A percentile compares a stretch with the other conserved stretches of the same genome.
phyloP scores from a whole-genome alignment of 2,329 filamentous ascomycete species.

The Myriosclerotinia scirpicola region DNA sequence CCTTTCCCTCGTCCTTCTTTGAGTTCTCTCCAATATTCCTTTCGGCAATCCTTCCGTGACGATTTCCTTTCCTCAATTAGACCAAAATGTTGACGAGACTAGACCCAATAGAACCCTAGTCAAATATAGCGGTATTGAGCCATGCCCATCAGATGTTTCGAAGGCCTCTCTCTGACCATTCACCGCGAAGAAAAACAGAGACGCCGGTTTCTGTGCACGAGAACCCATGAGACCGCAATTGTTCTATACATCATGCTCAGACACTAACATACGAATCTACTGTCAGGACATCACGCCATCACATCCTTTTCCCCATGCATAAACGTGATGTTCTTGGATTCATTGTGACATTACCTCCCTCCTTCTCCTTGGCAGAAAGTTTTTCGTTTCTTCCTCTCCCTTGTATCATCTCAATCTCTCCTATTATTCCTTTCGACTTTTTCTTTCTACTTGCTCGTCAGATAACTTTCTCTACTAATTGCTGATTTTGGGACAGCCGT shows the following conservation, averaged over 20 bases:
- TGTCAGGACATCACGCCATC: slow-evolving; percentile 26
- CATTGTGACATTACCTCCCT: slow-evolving; percentile 14
- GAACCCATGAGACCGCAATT: slow-evolving; percentile 21
- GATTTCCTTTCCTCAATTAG: neutral
- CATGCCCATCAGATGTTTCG: slow-evolving; percentile 25
- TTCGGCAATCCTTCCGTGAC: neutral
- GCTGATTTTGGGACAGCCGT: slow-evolving; percentile 36
- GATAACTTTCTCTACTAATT: slow-evolving; percentile 31
- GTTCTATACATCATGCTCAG: slow-evolving; percentile 21
- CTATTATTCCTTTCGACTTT: slow-evolving; percentile 17
- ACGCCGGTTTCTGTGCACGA: slow-evolving; percentile 22
- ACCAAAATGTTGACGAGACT: neutral
- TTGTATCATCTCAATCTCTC: slow-evolving; percentile 15
- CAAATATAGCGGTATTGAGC: neutral
- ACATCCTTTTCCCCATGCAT: slow-evolving; percentile 22
- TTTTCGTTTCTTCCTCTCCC: slow-evolving; percentile 24
- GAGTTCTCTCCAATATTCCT: neutral
- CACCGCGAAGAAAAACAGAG: slow-evolving; percentile 25
- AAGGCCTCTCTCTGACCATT: slow-evolving; percentile 26
- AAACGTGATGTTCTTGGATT: slow-evolving; percentile 25
- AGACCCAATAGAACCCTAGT: neutral
- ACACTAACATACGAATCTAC: slow-evolving; percentile 20
- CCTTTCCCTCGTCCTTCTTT: neutral
- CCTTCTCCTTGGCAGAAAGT: slow-evolving; percentile 23
- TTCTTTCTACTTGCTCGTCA: slow-evolving; percentile 27